Percentiles rank a stretch among this genome's conserved stretches.
Conservation (phyloP, 805 yeast species). For the Candida peoriensis region DNA sequence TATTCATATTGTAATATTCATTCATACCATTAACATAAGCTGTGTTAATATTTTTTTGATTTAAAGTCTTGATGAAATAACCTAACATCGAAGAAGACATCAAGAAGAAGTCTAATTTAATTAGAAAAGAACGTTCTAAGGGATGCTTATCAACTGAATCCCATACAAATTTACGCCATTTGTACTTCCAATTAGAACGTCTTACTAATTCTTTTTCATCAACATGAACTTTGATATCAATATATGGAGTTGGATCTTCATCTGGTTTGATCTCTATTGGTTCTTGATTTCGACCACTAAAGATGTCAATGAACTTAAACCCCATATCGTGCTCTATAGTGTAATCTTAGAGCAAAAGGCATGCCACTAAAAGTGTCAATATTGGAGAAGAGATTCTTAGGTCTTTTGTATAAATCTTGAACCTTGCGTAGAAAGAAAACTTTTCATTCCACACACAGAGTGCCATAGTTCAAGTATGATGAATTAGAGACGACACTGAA, state of each 20-base stretch:
- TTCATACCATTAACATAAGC: conserved; percentile 46
- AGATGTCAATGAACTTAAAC: background rate
- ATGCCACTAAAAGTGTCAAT: no score
- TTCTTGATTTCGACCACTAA: no score
- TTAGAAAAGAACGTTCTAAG: conserved; percentile 27
- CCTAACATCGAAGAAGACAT: conserved; percentile 38
- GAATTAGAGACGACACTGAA: no score
- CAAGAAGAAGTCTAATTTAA: conserved; percentile 33
- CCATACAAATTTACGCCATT: conserved; percentile 14
- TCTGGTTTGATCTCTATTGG: no score
- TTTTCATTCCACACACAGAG: no score
- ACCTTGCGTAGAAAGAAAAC: no score
- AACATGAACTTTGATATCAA: conserved; percentile 3
- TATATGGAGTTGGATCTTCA: no score
- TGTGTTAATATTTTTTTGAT: conserved; percentile 36
- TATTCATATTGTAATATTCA: conserved; percentile 35
- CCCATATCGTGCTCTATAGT: background rate
- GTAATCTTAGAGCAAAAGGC: no score
- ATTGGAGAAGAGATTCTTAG: no score
- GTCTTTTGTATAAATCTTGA: no score
- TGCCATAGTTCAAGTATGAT: no score
- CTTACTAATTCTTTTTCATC: conserved; percentile 3
- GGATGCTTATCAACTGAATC: conserved; percentile 30
- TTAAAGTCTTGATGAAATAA: conserved; percentile 40
- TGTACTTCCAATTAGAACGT: conserved; percentile 4